These are phyloP conservation scores for Discostella stelligeroides DNA, from an alignment of 108 stramenopile species.

Conservation along the genomic window DNA sequence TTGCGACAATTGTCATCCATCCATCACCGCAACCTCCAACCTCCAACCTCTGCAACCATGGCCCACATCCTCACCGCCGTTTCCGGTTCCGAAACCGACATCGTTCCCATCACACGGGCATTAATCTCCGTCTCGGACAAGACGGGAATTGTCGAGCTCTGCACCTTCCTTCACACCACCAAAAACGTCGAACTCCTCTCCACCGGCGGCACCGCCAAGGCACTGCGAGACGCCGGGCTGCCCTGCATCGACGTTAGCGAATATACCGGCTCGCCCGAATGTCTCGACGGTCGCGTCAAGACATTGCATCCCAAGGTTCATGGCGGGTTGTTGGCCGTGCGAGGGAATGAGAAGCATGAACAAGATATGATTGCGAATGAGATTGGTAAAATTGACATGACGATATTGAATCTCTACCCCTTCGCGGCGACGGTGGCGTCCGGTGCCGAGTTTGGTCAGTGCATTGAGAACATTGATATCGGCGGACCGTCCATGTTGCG, in stretches of 20 bases:
- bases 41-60: no score
- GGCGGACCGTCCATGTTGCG: conserved; percentile 99
- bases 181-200: conserved; percentile 94
- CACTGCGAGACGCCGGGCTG: conserved; percentile 85
- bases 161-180: conserved; percentile 72
- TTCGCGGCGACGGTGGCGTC: conserved; percentile 93
- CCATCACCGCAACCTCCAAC: no score
- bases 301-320: conserved; percentile 98
- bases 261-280: conserved; percentile 93
- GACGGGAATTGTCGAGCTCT: conserved; percentile 93
- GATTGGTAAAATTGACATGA: conserved; percentile 95
- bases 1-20: no score
- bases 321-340: conserved; percentile 93
- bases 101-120: conserved; percentile 88
- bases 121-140: conserved; percentile 97
- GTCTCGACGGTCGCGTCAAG: conserved; percentile 98
- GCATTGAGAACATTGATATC: conserved; percentile 99
- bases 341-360: conserved; percentile 93
- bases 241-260: conserved; percentile 90
- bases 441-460: conserved; percentile 91
- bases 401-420: conserved; percentile 97
- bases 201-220: conserved; percentile 96
- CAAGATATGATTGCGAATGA: conserved; percentile 87
- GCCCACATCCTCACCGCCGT: no score
- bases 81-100: no score